phyloP scores from a whole-genome alignment of 1,284 basidiomycete species.

The Athelia psychrophila region DNA sequence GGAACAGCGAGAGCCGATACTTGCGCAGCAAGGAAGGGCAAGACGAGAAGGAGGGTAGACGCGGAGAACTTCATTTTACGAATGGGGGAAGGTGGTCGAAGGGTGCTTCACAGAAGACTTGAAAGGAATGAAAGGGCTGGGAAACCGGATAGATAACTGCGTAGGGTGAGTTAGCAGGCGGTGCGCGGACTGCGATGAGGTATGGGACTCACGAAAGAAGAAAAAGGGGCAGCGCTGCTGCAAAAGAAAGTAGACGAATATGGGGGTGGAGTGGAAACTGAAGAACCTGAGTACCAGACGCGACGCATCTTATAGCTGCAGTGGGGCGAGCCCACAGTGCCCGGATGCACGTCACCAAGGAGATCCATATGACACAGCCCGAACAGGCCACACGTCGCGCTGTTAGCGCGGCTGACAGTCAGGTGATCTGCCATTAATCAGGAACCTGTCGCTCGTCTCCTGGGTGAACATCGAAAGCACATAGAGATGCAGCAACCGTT shows the following conservation, averaged over 20 bases:
- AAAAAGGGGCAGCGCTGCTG: conserved; percentile 42
- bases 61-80: conserved; percentile 52
- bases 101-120: conserved; percentile 28
- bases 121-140: conserved; percentile 33
- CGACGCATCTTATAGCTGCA: background rate
- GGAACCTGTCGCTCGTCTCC: too few relatives aligned
- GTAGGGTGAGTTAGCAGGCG: conserved; percentile 1
- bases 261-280: conserved; percentile 13
- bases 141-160: conserved; percentile 26
- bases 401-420: too few relatives aligned
- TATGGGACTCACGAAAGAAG: conserved; percentile 12
- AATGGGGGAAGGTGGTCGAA: conserved; percentile 12
- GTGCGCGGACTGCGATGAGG: conserved; percentile 13
- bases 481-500: too few relatives aligned
- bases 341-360: too few relatives aligned
- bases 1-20: conserved; percentile 29
- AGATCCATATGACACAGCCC: too few relatives aligned
- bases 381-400: too few relatives aligned
- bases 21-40: conserved; percentile 39
- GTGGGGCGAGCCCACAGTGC: background rate
- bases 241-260: conserved; percentile 20
- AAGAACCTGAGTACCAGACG: background rate
- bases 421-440: too few relatives aligned
- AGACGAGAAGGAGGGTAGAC: conserved; percentile 37
- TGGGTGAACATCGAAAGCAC: too few relatives aligned